Conservation (phyloP, 148 eudicot species). For the Rhododendron mucronatum region DNA sequence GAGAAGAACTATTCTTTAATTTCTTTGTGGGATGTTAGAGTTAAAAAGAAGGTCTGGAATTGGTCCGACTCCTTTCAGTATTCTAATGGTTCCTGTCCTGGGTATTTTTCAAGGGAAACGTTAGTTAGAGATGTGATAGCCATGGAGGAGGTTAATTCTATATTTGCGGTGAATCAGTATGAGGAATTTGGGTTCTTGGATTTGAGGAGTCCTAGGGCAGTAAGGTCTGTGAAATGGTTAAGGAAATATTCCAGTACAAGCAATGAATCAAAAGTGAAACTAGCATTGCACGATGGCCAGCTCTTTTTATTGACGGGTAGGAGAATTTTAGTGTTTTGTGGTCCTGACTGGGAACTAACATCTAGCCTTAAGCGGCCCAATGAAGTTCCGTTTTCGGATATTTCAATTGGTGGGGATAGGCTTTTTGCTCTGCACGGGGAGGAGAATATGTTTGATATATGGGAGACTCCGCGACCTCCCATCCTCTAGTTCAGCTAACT, state of each 20-base stretch:
- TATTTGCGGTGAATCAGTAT: conserved; percentile 62
- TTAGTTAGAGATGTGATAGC: conserved; percentile 67
- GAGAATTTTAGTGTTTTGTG: conserved; percentile 56
- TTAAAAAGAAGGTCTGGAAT: conserved; percentile 60
- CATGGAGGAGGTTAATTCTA: conserved; percentile 46
- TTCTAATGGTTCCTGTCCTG: no score
- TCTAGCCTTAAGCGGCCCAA: conserved; percentile 43
- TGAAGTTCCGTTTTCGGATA: conserved; percentile 54
- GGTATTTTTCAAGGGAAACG: no score
- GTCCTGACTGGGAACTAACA: conserved; percentile 38
- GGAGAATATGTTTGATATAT: conserved; percentile 65
- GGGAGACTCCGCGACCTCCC: conserved; percentile 60
- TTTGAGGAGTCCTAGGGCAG: conserved; percentile 39
- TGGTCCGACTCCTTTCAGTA: conserved; percentile 51
- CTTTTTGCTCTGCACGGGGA: conserved; percentile 65
- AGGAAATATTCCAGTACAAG: conserved; percentile 21
- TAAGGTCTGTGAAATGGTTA: conserved; percentile 44
- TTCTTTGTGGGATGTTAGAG: conserved; percentile 63
- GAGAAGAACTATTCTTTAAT: conserved; percentile 65
- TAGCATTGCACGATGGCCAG: conserved; percentile 53
- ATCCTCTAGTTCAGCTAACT: neutral
- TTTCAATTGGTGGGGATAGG: conserved; percentile 65
- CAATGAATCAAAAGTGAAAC: conserved; percentile 22
- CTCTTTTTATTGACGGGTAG: conserved; percentile 40
- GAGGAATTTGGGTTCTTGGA: conserved; percentile 78